These are phyloP conservation scores for Malassezia japonica DNA, from an alignment of 1,284 basidiomycete species.

Conservation along the genomic window DNA sequence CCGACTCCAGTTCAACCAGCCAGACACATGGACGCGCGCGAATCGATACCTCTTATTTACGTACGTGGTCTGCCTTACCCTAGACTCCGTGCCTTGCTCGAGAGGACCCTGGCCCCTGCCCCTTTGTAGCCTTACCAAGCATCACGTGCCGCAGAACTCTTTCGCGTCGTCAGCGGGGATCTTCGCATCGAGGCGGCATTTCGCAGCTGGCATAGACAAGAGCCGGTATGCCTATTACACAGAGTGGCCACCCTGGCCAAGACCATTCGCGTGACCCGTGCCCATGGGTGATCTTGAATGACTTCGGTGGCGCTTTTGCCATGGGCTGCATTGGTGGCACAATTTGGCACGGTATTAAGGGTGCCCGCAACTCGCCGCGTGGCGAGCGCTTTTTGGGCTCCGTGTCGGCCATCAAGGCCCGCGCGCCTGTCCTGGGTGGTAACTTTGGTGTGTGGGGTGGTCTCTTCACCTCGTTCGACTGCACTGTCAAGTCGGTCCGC, in stretches of 20 bases:
- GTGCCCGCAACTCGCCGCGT: constrained; percentile 86
- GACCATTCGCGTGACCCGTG: constrained; percentile 51
- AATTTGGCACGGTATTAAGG: constrained; percentile 99
- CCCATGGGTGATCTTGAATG: constrained; percentile 96
- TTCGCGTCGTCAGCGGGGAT: background rate
- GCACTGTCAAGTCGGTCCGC: constrained; percentile 83
- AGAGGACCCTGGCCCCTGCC: background rate
- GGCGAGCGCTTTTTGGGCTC: constrained; percentile 90
- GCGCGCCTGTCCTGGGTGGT: constrained; percentile 92
- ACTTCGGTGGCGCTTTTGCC: constrained; percentile 82
- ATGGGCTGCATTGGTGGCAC: constrained; percentile 93
- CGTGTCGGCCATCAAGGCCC: constrained; percentile 90
- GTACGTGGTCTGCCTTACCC: constrained; percentile 8
- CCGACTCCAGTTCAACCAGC: constrained; percentile 75
- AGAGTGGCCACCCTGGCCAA: constrained; percentile 16
- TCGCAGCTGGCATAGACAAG: background rate
- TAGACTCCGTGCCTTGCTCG: constrained; percentile 9
- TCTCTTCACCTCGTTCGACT: constrained; percentile 76
- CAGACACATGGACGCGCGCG: constrained; percentile 91
- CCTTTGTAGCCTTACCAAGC: background rate
- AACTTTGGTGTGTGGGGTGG: constrained; percentile 95
- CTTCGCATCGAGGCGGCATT: background rate
- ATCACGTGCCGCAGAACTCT: constrained; percentile 13
- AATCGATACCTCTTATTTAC: constrained; percentile 79
- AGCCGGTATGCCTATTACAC: constrained; percentile 18